Evolutionary conservation across 1,284 basidiomycete species (phyloP).

Genomic region (Fomitiporia mediterranea): DNA sequence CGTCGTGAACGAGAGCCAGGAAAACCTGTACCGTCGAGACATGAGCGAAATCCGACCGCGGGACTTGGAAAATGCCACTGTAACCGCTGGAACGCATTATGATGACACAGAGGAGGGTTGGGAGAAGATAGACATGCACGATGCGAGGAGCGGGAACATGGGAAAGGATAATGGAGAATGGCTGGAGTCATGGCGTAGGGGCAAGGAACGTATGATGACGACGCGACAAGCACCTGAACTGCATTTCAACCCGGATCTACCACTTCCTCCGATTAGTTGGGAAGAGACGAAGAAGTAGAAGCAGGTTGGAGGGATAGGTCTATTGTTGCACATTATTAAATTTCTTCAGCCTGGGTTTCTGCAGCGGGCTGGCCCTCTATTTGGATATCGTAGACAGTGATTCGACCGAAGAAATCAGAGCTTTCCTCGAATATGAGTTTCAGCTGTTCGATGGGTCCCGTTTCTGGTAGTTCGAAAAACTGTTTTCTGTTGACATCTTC

Average conservation of each 20-base stretch:
- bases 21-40: neutral
- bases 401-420: constrained; percentile 74
- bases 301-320: neutral
- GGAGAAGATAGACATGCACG: constrained; percentile 9
- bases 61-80: constrained; percentile 2
- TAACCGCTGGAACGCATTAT: constrained; percentile 3
- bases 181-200: constrained; percentile 15
- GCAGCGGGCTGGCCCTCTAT: constrained; percentile 37
- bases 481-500: constrained; percentile 74
- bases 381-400: constrained; percentile 65
- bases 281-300: neutral
- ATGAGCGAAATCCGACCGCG: neutral
- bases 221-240: neutral
- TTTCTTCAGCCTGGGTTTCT: neutral
- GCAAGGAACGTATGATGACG: constrained; percentile 4
- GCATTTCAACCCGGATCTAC: constrained; percentile 6
- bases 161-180: constrained; percentile 12
- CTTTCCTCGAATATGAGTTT: constrained; percentile 72
- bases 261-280: constrained; percentile 5
- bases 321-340: neutral
- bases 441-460: constrained; percentile 29
- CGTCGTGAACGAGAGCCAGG: neutral
- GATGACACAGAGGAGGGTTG: constrained; percentile 2
- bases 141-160: constrained; percentile 9
- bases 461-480: constrained; percentile 46